These are phyloP conservation scores for Lentinula boryana DNA, from an alignment of 768 basidiomycete species.

Conservation along the genomic window DNA sequence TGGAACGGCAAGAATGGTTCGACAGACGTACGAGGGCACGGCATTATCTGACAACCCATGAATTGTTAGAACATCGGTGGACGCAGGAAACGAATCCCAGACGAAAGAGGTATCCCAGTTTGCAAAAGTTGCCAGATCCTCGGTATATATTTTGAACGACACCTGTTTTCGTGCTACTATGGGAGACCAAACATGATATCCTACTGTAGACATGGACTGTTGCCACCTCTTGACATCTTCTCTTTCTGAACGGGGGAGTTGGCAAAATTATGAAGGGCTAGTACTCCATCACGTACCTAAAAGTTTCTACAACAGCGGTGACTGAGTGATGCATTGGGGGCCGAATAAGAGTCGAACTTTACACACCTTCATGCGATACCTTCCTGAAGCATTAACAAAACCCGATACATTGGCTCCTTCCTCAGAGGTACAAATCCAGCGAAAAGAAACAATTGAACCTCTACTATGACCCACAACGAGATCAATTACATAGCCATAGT, in stretches of 20 bases:
- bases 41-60: slow-evolving; percentile 69
- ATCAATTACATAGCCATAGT: slow-evolving; percentile 63
- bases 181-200: slow-evolving; percentile 57
- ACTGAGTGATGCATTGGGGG: background rate
- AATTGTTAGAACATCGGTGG: slow-evolving; percentile 64
- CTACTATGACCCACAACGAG: slow-evolving; percentile 76
- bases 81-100: slow-evolving; percentile 59
- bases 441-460: slow-evolving; percentile 59
- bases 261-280: background rate
- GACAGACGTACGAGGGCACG: slow-evolving; percentile 58
- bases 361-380: slow-evolving; percentile 76
- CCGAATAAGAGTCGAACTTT: background rate
- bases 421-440: slow-evolving; percentile 62
- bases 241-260: slow-evolving; percentile 17
- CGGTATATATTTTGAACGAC: slow-evolving; percentile 45
- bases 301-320: slow-evolving; percentile 27
- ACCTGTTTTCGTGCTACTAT: slow-evolving; percentile 61
- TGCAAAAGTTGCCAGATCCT: slow-evolving; percentile 57
- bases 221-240: slow-evolving; percentile 32
- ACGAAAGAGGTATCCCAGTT: slow-evolving; percentile 63
- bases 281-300: slow-evolving; percentile 27
- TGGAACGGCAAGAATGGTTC: background rate
- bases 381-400: slow-evolving; percentile 70
- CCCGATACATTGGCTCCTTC: slow-evolving; percentile 51
- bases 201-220: slow-evolving; percentile 46